Evolutionary conservation across 306 rosid genomes (phyloP).

Genomic region (Quillaja saponaria): DNA sequence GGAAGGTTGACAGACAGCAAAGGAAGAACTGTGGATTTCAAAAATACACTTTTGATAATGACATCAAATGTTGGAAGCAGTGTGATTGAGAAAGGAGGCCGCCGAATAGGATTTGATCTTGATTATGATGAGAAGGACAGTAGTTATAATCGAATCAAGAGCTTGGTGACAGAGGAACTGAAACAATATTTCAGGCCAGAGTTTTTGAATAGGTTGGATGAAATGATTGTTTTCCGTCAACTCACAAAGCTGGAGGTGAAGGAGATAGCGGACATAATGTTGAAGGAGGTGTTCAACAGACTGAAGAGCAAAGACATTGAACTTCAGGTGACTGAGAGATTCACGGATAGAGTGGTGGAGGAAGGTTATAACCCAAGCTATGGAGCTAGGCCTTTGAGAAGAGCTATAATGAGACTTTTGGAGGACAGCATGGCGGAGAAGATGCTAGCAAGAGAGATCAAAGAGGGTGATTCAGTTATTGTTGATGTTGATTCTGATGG

Average conservation of each 20-base stretch:
- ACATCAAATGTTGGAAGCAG: not conserved
- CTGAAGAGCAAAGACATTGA: not conserved
- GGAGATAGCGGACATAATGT: not conserved
- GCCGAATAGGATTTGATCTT: not conserved
- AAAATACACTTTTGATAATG: not conserved
- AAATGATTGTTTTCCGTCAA: not conserved
- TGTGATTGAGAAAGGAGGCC: not conserved
- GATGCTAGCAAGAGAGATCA: not conserved
- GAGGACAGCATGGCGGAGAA: not conserved
- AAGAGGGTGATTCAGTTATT: not conserved
- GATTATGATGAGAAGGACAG: no score
- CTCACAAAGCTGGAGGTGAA: not conserved
- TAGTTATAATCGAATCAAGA: not conserved
- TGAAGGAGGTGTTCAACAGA: not conserved
- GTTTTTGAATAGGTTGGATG: not conserved
- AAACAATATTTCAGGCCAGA: not conserved
- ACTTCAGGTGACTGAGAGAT: not conserved
- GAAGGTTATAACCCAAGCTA: not conserved
- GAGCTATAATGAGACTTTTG: not conserved
- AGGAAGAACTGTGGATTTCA: not conserved
- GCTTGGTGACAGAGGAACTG: not conserved
- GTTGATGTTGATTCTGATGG: not conserved
- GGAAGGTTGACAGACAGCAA: not conserved
- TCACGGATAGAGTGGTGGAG: not conserved
- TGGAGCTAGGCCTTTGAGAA: not conserved